Evolutionary conservation across 208 protist species (phyloP).

Genomic region (Acanthamoeba lenticulata): DNA sequence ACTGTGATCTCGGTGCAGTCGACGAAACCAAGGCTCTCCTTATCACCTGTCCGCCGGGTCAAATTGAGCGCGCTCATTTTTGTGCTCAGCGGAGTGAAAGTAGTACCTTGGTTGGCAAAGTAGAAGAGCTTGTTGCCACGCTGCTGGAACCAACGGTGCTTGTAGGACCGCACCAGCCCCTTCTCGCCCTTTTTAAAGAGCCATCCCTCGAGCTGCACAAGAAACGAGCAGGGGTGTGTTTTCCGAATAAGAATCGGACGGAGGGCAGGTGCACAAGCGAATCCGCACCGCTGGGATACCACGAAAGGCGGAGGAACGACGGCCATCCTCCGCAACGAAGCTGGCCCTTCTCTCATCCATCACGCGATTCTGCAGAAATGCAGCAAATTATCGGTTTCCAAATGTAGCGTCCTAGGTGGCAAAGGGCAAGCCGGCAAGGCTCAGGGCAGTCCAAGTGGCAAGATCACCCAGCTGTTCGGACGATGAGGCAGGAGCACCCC

Average conservation of each 20-base stretch:
- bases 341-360: not conserved
- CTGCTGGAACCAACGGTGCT: constrained; percentile 47
- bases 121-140: constrained; percentile 54
- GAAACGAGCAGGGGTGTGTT: not conserved
- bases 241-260: no score
- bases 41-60: no score
- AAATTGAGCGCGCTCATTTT: no score
- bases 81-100: not conserved
- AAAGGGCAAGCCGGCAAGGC: no score
- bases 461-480: not conserved
- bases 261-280: not conserved
- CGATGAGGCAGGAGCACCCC: not conserved
- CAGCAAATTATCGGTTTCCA: no score
- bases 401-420: no score
- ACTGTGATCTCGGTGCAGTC: constrained; percentile 25
- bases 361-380: not conserved
- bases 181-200: constrained; percentile 65
- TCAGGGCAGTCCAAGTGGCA: no score
- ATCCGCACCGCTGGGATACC: not conserved
- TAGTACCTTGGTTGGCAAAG: not conserved
- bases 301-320: not conserved
- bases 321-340: not conserved
- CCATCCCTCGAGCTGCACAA: constrained; percentile 51
- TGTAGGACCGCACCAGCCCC: constrained; percentile 53
- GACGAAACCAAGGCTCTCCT: not conserved